These are phyloP conservation scores for Sutorius australiensis DNA, from an alignment of 768 basidiomycete genomes.

Conservation along the genomic window DNA sequence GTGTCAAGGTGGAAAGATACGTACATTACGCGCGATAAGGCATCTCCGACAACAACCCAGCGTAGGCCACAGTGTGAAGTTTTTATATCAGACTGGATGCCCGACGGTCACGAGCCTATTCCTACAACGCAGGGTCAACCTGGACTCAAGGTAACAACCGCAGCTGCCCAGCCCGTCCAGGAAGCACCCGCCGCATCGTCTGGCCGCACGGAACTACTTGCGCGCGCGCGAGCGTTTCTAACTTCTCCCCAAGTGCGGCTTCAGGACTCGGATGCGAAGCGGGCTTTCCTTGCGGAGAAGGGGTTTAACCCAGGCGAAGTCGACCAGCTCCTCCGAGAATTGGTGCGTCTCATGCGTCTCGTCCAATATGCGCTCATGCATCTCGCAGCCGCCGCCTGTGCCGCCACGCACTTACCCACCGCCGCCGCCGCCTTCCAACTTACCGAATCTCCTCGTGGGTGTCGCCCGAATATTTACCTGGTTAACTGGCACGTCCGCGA, in stretches of 20 bases:
- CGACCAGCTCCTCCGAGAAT: slow-evolving; percentile 50
- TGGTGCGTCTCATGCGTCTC: slow-evolving; percentile 38
- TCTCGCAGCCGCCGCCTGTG: slow-evolving; percentile 41
- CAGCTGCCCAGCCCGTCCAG: slow-evolving; percentile 1
- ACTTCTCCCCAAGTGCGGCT: slow-evolving; percentile 59
- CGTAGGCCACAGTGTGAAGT: not conserved
- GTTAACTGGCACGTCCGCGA: slow-evolving; percentile 61
- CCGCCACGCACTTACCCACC: slow-evolving; percentile 75
- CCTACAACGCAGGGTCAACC: not conserved
- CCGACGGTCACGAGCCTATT: slow-evolving; percentile 6
- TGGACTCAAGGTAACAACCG: not conserved
- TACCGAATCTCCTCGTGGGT: slow-evolving; percentile 65
- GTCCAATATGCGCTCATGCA: slow-evolving; percentile 5
- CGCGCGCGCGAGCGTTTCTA: slow-evolving; percentile 62
- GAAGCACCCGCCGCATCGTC: not conserved
- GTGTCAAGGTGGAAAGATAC: not conserved
- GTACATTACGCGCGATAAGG: not conserved
- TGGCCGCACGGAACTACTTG: slow-evolving; percentile 43
- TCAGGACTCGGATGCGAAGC: slow-evolving; percentile 55
- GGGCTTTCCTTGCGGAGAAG: slow-evolving; percentile 65
- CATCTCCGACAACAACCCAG: not conserved
- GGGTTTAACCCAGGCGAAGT: slow-evolving; percentile 63
- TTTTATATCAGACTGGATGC: slow-evolving; percentile 8
- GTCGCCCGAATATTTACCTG: slow-evolving; percentile 58
- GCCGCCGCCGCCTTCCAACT: slow-evolving; percentile 60